Conservation (phyloP, 2,329 filamentous ascomycete genomes). For the Alternaria infectoria region DNA sequence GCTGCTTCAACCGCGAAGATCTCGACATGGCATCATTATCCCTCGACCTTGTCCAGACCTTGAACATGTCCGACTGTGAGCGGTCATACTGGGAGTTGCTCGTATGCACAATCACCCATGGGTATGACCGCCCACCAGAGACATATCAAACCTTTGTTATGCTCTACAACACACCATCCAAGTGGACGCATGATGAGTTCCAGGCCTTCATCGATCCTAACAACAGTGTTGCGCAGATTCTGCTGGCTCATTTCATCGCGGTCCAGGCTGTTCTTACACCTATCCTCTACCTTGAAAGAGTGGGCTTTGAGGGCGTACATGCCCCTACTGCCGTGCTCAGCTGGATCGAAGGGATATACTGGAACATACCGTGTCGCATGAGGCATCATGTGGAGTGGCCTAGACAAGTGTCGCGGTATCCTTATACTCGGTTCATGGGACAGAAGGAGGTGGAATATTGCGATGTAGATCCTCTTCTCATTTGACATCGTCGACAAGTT, state of each 20-base stretch:
- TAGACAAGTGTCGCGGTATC: constrained; percentile 37
- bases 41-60: constrained; percentile 29
- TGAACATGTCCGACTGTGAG: constrained; percentile 40
- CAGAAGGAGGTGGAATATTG: constrained; percentile 22
- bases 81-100: constrained; percentile 35
- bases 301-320: constrained; percentile 43
- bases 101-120: constrained; percentile 31
- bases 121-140: constrained; percentile 39
- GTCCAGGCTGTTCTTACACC: constrained; percentile 54
- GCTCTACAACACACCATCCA: constrained; percentile 51
- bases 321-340: constrained; percentile 39
- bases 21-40: constrained; percentile 42
- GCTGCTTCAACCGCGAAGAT: constrained; percentile 30
- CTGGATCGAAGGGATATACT: constrained; percentile 45
- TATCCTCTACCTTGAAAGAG: constrained; percentile 44
- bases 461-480: constrained; percentile 7
- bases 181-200: constrained; percentile 51
- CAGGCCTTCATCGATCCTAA: constrained; percentile 51
- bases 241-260: constrained; percentile 57
- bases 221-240: constrained; percentile 52
- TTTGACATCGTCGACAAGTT: not conserved
- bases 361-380: constrained; percentile 29
- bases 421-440: constrained; percentile 35
- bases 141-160: constrained; percentile 52
- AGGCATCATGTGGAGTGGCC: constrained; percentile 41